A percentile compares a stretch with the other conserved stretches of the same genome.
These are phyloP conservation scores for Fraxinus latifolia DNA, from an alignment of 305 asterid species.

Conservation along the genomic window DNA sequence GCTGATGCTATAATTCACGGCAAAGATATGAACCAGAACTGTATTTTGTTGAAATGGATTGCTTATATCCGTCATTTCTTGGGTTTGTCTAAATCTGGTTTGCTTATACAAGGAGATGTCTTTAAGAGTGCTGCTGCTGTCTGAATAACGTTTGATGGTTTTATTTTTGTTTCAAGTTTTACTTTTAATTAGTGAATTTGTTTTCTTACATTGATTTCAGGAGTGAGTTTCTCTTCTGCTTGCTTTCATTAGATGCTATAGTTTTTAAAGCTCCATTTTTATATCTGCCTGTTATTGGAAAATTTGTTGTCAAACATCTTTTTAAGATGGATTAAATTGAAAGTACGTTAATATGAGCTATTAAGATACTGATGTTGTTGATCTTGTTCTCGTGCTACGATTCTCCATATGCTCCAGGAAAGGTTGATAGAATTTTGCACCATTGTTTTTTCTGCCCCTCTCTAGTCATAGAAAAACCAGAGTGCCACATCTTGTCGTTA, in stretches of 20 bases:
- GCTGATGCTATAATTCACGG: background rate
- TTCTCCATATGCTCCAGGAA: background rate
- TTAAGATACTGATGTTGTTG: background rate
- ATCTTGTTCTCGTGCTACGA: background rate
- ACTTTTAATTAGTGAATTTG: background rate
- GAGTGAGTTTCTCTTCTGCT: background rate
- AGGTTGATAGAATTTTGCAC: background rate
- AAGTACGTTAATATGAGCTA: background rate
- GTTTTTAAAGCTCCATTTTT: background rate
- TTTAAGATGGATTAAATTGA: background rate
- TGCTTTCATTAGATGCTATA: background rate
- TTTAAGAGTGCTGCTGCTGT: background rate
- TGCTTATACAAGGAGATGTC: background rate
- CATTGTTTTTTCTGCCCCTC: background rate
- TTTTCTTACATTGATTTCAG: background rate
- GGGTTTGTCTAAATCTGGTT: background rate
- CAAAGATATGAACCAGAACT: background rate
- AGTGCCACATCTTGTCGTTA: background rate
- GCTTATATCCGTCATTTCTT: background rate
- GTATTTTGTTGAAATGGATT: background rate
- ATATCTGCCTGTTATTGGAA: background rate
- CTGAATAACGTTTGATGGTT: background rate
- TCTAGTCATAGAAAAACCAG: background rate
- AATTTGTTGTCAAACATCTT: background rate
- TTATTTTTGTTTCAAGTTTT: background rate